Base-by-base conservation (phyloP, 805 yeast species). In the Teunomyces stri region DNA sequence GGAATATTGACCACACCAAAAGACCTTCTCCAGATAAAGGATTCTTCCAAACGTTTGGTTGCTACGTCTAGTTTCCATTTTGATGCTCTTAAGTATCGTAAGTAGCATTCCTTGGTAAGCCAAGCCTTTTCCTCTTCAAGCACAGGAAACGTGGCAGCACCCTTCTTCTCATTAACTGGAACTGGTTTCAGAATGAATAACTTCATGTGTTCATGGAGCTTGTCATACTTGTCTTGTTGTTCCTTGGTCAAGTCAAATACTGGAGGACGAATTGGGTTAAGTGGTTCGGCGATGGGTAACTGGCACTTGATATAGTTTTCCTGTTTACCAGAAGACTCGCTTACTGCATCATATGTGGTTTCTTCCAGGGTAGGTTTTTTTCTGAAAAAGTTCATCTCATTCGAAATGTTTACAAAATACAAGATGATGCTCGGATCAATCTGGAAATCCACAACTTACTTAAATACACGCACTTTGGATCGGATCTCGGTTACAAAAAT, bases 11-110 rank as follows among this genome's bases (percentile, higher is more conserved):
- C 51, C 30, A 87, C 84, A 20, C 97, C 97, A 62, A 90, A 91
- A 55, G 87, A 92, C 56, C 97, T 82, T 71, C 99, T 82, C 99
- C 99, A 94, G 3, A 88, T 84, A 16, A 94, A 55, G 0, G 98
- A 85, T 18, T 81, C 79, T 54, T 82, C 85, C 9, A 94, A 74
- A 59, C 99, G 80, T 46, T 78, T 77, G 43, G 83, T 84, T 34
- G 95, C 87, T 10, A 85, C 88, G 25, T 75, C 66, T 0, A 75
- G 76, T 27, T 79, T 75, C 99, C 99, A 94, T 64, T 89, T 92
- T 20, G 97, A 87, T 20, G 99, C 99, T 47, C 97, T 79, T 46
- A 92, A 70, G 64, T 94, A 94, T 62, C 99, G 80, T 58, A 89
- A 67, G 48, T 94, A 75, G 63, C 99, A 94, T 64, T 94, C 99